These are phyloP conservation scores for Pistacia integerrima DNA, from an alignment of 345 rosid species.

Conservation along the genomic window DNA sequence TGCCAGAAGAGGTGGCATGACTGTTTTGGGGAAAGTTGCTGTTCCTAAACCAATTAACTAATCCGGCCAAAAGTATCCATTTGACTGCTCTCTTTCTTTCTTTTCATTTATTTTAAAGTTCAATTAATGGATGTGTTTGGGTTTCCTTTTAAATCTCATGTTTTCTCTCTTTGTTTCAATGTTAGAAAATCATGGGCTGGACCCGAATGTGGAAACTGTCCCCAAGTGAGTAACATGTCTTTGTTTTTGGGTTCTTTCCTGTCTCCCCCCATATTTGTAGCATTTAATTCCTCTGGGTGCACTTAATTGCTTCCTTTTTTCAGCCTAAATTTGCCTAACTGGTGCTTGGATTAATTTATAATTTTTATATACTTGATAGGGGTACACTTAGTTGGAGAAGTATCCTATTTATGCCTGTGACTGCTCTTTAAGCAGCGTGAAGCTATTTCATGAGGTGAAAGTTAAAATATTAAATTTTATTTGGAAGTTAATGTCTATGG, in stretches of 20 bases:
- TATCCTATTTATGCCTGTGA: constrained; percentile 1
- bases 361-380: constrained; percentile 41
- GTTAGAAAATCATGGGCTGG: constrained; percentile 96
- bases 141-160: constrained; percentile 11
- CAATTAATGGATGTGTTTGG: not conserved
- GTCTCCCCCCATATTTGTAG: not conserved
- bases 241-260: constrained; percentile 3
- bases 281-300: not conserved
- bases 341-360: not conserved
- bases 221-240: constrained; percentile 75
- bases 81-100: not conserved
- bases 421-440: too few relatives aligned
- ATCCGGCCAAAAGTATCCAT: constrained; percentile 90
- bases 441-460: too few relatives aligned
- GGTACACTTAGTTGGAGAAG: constrained; percentile 96
- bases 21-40: constrained; percentile 76
- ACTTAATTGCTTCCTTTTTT: not conserved
- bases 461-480: too few relatives aligned
- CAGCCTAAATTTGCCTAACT: too few relatives aligned
- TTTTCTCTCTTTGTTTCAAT: constrained; percentile 46
- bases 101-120: constrained; percentile 10
- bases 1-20: constrained; percentile 88
- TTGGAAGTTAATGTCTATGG: too few relatives aligned
- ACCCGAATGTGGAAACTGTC: constrained; percentile 95
- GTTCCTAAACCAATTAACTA: constrained; percentile 97